Base-by-base conservation (phyloP, 805 yeast genomes). In the Priceomyces haplophilus region DNA sequence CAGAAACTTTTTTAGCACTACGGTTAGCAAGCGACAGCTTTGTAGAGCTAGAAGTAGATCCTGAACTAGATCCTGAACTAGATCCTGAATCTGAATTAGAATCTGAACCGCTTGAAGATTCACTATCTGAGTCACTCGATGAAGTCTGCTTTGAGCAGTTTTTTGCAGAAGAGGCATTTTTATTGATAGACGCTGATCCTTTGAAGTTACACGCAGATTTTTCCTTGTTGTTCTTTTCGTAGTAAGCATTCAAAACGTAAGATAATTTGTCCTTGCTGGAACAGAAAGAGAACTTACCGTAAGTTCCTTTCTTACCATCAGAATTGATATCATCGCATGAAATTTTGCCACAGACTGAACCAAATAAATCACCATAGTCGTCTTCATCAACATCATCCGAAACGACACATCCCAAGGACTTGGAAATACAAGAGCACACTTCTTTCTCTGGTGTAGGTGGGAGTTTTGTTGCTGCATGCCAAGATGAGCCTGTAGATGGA, bases 261-360 rank as follows among this genome's bases (percentile, higher is more conserved):
- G 61, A 57, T 55, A 70, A 64, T 56, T 64, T 55, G 39, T 64
- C 64, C 52, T 64, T 58, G 41, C 56, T 44, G 38, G 50, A 43
- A 60, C 75, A 70, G 34, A 61, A 59, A 15, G 75, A 70, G 59
- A 51, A 67, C 37, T 70, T 65, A 54, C 75, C 75, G 50, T 69
- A 70, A 15, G 51, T 45, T 52, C 73, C 75, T 24, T 58, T 46
- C 45, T 69, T 59, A 52, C 66, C 73, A 53, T 70, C 60, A 34
- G 62, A 64, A 38, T 37, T 50, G 41, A 70, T 62, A 51, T 69
- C 73, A 38, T 52, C 52, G 54, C 75, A 70, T 8, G 15, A 13
- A 38, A 64, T 45, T 15, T 40, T 6, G 19, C 53, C 59, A 60
- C 75, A 70, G 38, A 69, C 57, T 44, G 50, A 49, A 27, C 48